These are phyloP conservation scores for Ophiocordyceps camponoti-rufipedis DNA, from an alignment of 2,329 filamentous ascomycete species.

Conservation along the genomic window DNA sequence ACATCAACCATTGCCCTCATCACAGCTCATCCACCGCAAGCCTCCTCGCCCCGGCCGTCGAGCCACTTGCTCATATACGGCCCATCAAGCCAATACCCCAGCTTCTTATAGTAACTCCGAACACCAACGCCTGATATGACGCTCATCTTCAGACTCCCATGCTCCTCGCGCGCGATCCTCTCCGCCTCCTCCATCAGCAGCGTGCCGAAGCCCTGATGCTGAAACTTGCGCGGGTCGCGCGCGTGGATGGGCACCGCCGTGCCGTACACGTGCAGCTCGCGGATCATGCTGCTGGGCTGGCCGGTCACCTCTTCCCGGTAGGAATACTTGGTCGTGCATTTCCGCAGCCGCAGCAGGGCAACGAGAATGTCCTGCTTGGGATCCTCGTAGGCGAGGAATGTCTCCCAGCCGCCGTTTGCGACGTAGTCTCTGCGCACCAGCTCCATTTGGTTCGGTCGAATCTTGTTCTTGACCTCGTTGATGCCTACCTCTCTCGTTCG, in stretches of 20 bases:
- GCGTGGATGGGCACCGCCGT: conserved; percentile 95
- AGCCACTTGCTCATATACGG: conserved; percentile 62
- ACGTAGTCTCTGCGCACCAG: conserved; percentile 84
- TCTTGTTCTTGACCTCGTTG: conserved; percentile 98
- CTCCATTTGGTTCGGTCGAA: conserved; percentile 88
- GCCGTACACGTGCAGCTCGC: conserved; percentile 92
- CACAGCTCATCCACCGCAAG: background rate
- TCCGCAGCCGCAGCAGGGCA: conserved; percentile 69
- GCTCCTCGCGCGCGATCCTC: conserved; percentile 83
- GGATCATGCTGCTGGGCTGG: conserved; percentile 79
- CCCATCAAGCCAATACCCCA: conserved; percentile 88
- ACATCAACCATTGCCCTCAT: no score
- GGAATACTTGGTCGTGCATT: conserved; percentile 81
- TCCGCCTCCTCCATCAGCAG: conserved; percentile 96
- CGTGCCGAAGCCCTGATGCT: conserved; percentile 95
- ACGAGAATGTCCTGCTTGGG: conserved; percentile 97
- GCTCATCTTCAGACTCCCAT: conserved; percentile 83
- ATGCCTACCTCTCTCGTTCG: conserved; percentile 92
- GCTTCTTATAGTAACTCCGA: conserved; percentile 79
- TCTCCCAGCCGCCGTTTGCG: conserved; percentile 96
- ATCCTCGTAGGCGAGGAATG: conserved; percentile 93
- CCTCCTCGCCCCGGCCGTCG: conserved; percentile 21
- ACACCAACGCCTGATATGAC: conserved; percentile 98
- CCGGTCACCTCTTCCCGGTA: conserved; percentile 73
- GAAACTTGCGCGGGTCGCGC: conserved; percentile 87